Conservation (phyloP, 2,329 filamentous ascomycete species). For the Calonectria pseudoturangicola region DNA sequence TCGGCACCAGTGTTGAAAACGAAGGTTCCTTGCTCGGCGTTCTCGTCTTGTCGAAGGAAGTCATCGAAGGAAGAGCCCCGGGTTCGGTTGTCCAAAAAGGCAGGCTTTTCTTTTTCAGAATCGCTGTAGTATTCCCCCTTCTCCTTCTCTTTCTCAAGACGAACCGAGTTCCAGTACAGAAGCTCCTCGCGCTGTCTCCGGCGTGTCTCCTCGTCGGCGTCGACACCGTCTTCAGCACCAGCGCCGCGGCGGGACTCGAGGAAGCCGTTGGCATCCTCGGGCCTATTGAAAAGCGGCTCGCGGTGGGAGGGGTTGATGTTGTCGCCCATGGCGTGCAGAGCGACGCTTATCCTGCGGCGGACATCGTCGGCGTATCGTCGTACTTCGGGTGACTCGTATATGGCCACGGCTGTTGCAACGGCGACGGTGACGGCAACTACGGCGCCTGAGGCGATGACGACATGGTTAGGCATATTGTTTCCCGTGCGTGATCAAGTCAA, state of each 20-base stretch:
- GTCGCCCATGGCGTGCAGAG: constrained; percentile 76
- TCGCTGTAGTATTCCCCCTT: constrained; percentile 50
- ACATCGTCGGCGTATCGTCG: constrained; percentile 77
- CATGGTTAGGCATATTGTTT: constrained; percentile 73
- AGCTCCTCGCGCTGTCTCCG: constrained; percentile 78
- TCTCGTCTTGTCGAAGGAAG: constrained; percentile 71
- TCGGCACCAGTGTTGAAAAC: constrained; percentile 76
- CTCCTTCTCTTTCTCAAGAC: constrained; percentile 67
- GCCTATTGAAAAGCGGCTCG: constrained; percentile 77
- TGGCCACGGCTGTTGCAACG: constrained; percentile 74
- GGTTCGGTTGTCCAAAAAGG: constrained; percentile 12
- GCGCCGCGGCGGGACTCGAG: constrained; percentile 69
- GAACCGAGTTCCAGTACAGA: constrained; percentile 78
- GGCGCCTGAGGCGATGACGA: constrained; percentile 73
- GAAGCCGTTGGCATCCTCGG: constrained; percentile 80
- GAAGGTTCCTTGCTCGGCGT: constrained; percentile 72
- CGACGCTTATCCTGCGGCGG: constrained; percentile 76
- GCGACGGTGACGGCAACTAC: constrained; percentile 75
- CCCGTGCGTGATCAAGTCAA: constrained; percentile 12
- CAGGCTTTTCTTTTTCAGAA: constrained; percentile 36
- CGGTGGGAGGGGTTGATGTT: constrained; percentile 69
- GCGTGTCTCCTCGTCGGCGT: constrained; percentile 77
- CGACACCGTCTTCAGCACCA: constrained; percentile 69
- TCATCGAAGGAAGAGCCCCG: constrained; percentile 74
- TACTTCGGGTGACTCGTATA: constrained; percentile 79